phyloP scores from a whole-genome alignment of 75 land plant genomes.

The Sequoia sempervirens region DNA sequence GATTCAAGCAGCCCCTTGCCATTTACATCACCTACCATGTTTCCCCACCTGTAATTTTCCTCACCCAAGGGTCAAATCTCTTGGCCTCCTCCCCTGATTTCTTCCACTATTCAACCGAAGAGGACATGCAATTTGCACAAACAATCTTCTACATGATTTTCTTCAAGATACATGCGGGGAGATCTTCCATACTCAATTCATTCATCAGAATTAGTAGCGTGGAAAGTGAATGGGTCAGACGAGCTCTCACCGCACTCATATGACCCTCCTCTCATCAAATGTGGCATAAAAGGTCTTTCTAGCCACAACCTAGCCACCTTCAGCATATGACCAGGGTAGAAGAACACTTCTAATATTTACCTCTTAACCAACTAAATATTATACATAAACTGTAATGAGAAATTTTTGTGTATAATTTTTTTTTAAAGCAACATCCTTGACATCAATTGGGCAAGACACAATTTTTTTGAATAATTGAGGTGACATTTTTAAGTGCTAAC shows the following conservation, averaged over 20 bases:
- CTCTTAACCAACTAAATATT: too few species aligned
- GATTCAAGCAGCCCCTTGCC: neutral
- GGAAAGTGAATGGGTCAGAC: slow-evolving; percentile 44
- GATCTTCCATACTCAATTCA: slow-evolving; percentile 62
- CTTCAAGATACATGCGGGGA: slow-evolving; percentile 26
- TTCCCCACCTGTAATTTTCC: neutral
- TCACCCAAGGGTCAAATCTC: neutral
- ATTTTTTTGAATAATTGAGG: too few species aligned
- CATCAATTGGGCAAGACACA: too few species aligned
- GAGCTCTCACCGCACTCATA: slow-evolving; percentile 54
- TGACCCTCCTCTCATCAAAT: slow-evolving; percentile 62
- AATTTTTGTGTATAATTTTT: too few species aligned
- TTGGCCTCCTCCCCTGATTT: slow-evolving; percentile 1
- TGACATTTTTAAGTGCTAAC: too few species aligned
- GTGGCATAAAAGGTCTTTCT: slow-evolving; percentile 34
- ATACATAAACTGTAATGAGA: too few species aligned
- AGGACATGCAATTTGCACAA: slow-evolving; percentile 40
- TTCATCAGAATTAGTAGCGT: slow-evolving; percentile 49
- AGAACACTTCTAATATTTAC: neutral
- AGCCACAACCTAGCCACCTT: slow-evolving; percentile 52
- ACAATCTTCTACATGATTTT: neutral
- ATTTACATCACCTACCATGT: slow-evolving; percentile 7
- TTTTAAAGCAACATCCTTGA: too few species aligned
- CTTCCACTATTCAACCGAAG: slow-evolving; percentile 11
- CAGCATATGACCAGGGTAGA: slow-evolving; percentile 52